Evolutionary conservation across 352 stramenopile species (phyloP).

Genomic region (Phytophthora podocarpi): DNA sequence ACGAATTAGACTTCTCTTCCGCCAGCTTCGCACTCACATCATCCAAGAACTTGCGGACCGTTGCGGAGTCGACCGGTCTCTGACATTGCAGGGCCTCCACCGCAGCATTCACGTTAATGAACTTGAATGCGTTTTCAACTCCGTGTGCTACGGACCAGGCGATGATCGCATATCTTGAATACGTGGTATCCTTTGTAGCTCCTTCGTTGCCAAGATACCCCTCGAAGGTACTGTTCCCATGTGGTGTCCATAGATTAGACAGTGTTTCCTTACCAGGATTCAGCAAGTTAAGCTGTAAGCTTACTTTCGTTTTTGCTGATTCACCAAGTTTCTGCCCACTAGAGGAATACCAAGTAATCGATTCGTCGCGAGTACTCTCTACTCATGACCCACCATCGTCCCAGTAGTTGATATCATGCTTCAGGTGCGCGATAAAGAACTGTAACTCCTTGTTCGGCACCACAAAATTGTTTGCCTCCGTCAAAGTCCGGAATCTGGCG

Average conservation of each 20-base stretch:
- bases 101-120: no score
- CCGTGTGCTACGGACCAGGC: conserved; percentile 14
- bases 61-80: no score
- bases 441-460: conserved; percentile 1
- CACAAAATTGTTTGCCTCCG: conserved; percentile 19
- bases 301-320: no score
- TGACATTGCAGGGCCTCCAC: no score
- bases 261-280: conserved; percentile 15
- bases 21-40: no score
- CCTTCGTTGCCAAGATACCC: conserved; percentile 14
- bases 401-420: conserved; percentile 1
- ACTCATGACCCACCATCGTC: neutral
- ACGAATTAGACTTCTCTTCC: neutral
- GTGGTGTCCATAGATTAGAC: conserved; percentile 4
- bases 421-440: conserved; percentile 3
- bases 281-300: neutral
- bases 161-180: conserved; percentile 17
- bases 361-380: neutral
- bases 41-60: no score
- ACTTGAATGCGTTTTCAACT: no score
- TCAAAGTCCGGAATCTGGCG: conserved; percentile 18
- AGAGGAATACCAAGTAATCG: neutral
- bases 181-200: conserved; percentile 1
- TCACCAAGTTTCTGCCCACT: neutral
- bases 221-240: no score